Percentiles rank a stretch among this genome's conserved stretches.
These are phyloP conservation scores for Ogataea pini DNA, from an alignment of 805 yeast species.

Conservation along the genomic window DNA sequence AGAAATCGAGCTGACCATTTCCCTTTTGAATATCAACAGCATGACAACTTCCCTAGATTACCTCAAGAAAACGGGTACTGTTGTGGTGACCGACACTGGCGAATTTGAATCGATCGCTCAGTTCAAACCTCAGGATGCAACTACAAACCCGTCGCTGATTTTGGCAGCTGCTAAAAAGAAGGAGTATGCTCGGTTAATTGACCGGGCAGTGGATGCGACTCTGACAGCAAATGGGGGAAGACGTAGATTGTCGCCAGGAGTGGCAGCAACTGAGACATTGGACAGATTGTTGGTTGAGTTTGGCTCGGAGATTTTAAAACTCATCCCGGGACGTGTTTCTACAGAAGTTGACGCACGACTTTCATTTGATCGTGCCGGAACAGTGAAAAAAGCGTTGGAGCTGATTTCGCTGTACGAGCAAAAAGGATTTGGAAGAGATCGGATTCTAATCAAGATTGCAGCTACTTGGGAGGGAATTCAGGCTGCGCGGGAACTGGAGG, in stretches of 20 bases:
- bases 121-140: conserved; percentile 98
- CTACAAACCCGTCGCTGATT: conserved; percentile 97
- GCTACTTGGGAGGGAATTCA: conserved; percentile 99
- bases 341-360: conserved; percentile 99
- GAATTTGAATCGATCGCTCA: conserved; percentile 97
- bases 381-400: conserved; percentile 88
- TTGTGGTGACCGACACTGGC: conserved; percentile 97
- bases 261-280: conserved; percentile 75
- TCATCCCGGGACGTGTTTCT: conserved; percentile 98
- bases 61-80: conserved; percentile 91
- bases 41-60: conserved; percentile 73
- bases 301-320: conserved; percentile 86
- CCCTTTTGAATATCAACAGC: not conserved
- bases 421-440: conserved; percentile 81
- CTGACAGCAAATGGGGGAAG: conserved; percentile 39
- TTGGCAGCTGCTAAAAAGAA: conserved; percentile 92
- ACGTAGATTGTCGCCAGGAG: conserved; percentile 41
- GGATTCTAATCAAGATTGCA: conserved; percentile 94
- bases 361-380: conserved; percentile 90
- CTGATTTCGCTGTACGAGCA: conserved; percentile 83
- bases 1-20: too few relatives aligned
- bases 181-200: conserved; percentile 84
- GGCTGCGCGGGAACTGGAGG: conserved; percentile 94
- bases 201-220: conserved; percentile 83
- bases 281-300: conserved; percentile 93